Conservation (phyloP, 2,329 filamentous ascomycete species). For the Cordyceps javanica region DNA sequence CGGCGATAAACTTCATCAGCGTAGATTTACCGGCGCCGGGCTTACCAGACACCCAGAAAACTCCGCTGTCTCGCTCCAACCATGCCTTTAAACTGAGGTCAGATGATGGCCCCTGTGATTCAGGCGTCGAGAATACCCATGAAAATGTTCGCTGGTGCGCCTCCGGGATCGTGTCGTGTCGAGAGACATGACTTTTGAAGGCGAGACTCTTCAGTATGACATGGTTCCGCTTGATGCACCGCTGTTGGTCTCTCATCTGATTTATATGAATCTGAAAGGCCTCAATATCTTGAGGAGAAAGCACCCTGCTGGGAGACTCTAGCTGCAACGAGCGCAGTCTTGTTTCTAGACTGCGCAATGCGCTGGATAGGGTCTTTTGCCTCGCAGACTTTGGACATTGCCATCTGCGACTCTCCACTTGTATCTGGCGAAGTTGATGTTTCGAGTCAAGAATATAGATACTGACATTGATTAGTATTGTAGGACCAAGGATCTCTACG, state of each 20-base stretch:
- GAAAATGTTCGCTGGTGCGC: constrained; percentile 10
- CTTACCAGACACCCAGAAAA: constrained; percentile 37
- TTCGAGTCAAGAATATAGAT: neutral
- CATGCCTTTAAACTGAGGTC: constrained; percentile 14
- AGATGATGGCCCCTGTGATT: neutral
- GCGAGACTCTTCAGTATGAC: neutral
- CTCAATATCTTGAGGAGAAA: neutral
- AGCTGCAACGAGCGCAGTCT: neutral
- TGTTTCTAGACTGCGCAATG: neutral
- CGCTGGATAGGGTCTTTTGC: neutral
- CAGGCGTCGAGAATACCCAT: constrained; percentile 4
- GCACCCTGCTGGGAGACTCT: too few relatives aligned
- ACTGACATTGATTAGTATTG: neutral
- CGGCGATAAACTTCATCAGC: constrained; percentile 36
- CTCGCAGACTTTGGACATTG: neutral
- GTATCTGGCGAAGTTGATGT: neutral
- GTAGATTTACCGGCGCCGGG: constrained; percentile 42
- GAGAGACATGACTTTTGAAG: neutral
- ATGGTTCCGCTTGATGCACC: neutral
- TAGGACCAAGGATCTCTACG: neutral
- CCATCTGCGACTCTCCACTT: neutral
- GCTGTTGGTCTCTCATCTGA: neutral
- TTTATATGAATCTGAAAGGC: neutral
- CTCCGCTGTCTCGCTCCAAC: constrained; percentile 17
- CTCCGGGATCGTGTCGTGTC: constrained; percentile 10